A percentile compares a stretch with the other conserved stretches of the same genome.
phyloP scores from a whole-genome alignment of 2,329 filamentous ascomycete genomes.

The Trichoderma guizhouense region DNA sequence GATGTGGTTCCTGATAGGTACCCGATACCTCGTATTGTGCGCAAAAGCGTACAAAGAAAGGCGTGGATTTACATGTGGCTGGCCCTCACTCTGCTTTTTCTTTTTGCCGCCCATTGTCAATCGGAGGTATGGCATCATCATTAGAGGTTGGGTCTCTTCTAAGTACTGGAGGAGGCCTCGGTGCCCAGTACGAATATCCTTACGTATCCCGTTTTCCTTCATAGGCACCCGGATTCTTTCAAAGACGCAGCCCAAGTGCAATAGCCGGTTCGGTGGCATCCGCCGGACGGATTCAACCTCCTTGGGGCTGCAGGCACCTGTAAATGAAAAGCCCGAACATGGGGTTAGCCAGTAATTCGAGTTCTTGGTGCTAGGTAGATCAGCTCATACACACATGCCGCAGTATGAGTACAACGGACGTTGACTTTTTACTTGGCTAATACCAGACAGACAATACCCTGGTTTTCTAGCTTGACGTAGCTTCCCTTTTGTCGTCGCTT shows the following conservation, averaged over 20 bases:
- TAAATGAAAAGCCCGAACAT: background rate
- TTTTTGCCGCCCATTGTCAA: background rate
- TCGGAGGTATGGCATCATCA: background rate
- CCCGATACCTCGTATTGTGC: background rate
- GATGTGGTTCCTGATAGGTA: background rate
- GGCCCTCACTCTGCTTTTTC: background rate
- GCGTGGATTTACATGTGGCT: slow-evolving; percentile 7
- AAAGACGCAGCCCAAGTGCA: background rate
- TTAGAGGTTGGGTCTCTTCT: background rate
- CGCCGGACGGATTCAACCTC: background rate
- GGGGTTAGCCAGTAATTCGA: background rate
- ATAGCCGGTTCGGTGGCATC: background rate
- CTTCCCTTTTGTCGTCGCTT: background rate
- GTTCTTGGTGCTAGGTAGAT: background rate
- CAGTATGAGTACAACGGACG: background rate
- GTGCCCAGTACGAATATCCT: background rate
- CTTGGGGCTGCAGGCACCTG: background rate
- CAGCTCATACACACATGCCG: background rate
- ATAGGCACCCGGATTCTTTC: background rate
- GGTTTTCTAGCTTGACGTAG: slow-evolving; percentile 5
- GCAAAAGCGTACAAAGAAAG: background rate
- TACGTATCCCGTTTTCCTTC: background rate
- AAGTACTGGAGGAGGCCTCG: background rate
- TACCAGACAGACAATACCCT: background rate
- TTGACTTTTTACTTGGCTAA: background rate